phyloP scores from a whole-genome alignment of 2,329 filamentous ascomycete genomes.

The Fonsecaea nubica region DNA sequence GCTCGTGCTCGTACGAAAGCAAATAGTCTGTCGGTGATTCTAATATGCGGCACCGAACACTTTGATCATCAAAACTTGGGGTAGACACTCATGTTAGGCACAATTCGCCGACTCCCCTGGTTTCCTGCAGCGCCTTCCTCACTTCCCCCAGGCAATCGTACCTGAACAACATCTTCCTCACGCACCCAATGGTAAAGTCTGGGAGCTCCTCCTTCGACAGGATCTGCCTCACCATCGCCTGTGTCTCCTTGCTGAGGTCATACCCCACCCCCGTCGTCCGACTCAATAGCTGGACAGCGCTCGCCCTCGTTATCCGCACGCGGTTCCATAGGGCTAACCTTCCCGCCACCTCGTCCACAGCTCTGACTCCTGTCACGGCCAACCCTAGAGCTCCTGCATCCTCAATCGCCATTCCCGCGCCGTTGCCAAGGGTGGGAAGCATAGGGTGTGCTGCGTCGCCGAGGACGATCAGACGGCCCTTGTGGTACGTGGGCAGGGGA shows the following conservation, averaged over 20 bases:
- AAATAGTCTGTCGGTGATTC: background rate
- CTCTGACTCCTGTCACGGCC: conserved; percentile 10
- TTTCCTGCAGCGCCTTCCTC: background rate
- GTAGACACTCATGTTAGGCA: background rate
- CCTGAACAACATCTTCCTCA: conserved; percentile 2
- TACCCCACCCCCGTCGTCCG: conserved; percentile 8
- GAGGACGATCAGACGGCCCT: conserved; percentile 43
- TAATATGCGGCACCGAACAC: background rate
- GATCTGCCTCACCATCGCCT: conserved; percentile 5
- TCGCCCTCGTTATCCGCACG: conserved; percentile 16
- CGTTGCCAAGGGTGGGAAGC: conserved; percentile 48
- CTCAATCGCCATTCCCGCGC: conserved; percentile 49
- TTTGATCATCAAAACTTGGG: background rate
- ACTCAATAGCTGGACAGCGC: conserved; percentile 16
- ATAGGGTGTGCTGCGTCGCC: conserved; percentile 51
- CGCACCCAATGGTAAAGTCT: background rate
- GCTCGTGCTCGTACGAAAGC: background rate
- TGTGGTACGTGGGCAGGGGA: conserved; percentile 42
- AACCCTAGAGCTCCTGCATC: conserved; percentile 39
- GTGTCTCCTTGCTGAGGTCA: conserved; percentile 12
- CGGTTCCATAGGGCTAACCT: conserved; percentile 8
- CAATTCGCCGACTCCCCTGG: background rate
- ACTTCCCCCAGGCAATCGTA: background rate
- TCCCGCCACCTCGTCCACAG: background rate
- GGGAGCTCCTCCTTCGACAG: conserved; percentile 8